Evolutionary conservation across 2,329 filamentous ascomycete genomes (phyloP).

Genomic region (Aspergillus transmontanensis): DNA sequence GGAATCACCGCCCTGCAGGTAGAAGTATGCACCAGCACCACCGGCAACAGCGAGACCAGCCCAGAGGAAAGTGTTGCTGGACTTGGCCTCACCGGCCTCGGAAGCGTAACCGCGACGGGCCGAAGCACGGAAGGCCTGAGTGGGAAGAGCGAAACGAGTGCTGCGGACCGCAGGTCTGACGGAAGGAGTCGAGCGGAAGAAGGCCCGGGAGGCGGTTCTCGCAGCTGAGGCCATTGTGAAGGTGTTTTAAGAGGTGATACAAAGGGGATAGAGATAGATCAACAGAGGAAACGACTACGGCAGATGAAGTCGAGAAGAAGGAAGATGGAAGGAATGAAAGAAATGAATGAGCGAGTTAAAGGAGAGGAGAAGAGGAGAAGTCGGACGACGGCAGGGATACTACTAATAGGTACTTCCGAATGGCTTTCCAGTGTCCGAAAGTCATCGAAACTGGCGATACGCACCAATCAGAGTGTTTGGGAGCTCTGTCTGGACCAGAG

Average conservation of each 20-base stretch:
- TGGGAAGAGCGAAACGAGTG: constrained; percentile 58
- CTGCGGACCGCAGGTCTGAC: constrained; percentile 54
- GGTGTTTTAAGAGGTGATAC: constrained; percentile 8
- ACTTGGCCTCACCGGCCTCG: constrained; percentile 58
- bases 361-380: constrained; percentile 8
- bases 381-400: constrained; percentile 9
- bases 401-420: neutral
- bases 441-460: constrained; percentile 7
- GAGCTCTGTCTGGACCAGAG: constrained; percentile 17
- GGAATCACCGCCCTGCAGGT: constrained; percentile 53
- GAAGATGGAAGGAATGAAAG: constrained; percentile 1
- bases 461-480: constrained; percentile 17
- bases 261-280: constrained; percentile 7
- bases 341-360: constrained; percentile 7
- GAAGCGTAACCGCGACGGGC: constrained; percentile 80
- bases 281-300: neutral
- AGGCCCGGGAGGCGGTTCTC: constrained; percentile 44
- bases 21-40: constrained; percentile 68
- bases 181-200: constrained; percentile 44
- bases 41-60: constrained; percentile 61
- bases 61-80: constrained; percentile 58
- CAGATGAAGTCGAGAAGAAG: neutral
- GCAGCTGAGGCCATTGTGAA: constrained; percentile 34
- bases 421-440: constrained; percentile 9
- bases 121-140: constrained; percentile 72